phyloP scores from a whole-genome alignment of 441 rosid genomes.

The Erodium trifolium region DNA sequence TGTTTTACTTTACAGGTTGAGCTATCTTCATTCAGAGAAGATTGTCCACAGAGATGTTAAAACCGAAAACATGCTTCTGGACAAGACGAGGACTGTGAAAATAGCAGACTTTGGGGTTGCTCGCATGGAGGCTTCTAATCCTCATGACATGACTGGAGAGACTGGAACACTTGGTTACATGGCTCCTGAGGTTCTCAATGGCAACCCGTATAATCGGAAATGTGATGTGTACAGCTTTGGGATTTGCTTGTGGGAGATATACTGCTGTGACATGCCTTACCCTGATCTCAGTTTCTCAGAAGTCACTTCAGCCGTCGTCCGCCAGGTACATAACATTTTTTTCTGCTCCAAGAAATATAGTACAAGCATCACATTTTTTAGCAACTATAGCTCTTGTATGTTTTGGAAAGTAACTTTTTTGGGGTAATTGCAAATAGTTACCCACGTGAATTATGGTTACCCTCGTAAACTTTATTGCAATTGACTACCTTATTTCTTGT shows the following conservation, averaged over 20 bases:
- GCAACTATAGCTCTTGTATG: no score
- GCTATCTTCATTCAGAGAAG: slow-evolving; percentile 37
- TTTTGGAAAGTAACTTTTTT: not conserved
- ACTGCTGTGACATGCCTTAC: slow-evolving; percentile 97
- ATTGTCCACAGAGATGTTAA: slow-evolving; percentile 95
- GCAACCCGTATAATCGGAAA: slow-evolving; percentile 81
- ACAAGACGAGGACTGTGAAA: slow-evolving; percentile 73
- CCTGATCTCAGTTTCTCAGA: slow-evolving; percentile 89
- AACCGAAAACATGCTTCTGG: slow-evolving; percentile 91
- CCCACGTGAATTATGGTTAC: not conserved
- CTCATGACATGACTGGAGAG: slow-evolving; percentile 96
- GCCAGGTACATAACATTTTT: slow-evolving; percentile 44
- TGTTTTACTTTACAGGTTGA: slow-evolving; percentile 68
- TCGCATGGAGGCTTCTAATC: slow-evolving; percentile 89
- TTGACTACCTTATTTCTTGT: not conserved
- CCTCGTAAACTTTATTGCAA: not conserved
- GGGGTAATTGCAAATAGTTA: not conserved
- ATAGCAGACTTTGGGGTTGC: slow-evolving; percentile 98
- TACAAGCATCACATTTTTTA: not conserved
- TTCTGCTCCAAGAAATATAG: not conserved
- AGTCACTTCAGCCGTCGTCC: slow-evolving; percentile 88
- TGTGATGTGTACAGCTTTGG: slow-evolving; percentile 96
- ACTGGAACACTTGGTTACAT: slow-evolving; percentile 97
- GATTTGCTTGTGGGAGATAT: slow-evolving; percentile 93
- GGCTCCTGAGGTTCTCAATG: slow-evolving; percentile 99